Percentiles rank a stretch among this genome's conserved stretches.
phyloP scores from a whole-genome alignment of 176 grass and related monocot genomes.

The Lolium rigidum region DNA sequence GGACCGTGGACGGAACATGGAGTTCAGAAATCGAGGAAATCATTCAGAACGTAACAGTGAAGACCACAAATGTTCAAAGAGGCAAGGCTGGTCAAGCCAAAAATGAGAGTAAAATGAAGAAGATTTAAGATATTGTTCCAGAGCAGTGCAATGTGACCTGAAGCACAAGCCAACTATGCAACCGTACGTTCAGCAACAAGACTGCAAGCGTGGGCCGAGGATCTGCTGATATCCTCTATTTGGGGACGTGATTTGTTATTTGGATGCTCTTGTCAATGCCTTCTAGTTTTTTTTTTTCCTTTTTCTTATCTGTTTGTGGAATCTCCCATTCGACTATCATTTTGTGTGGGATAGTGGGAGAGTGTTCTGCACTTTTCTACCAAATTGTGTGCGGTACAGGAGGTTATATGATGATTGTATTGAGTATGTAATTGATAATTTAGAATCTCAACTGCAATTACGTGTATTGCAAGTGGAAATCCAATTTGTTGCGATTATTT shows the following conservation, averaged over 20 bases:
- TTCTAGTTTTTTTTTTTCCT: neutral
- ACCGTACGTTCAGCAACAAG: neutral
- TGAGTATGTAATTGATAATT: neutral
- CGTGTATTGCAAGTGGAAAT: neutral
- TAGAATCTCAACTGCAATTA: neutral
- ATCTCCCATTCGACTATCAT: neutral
- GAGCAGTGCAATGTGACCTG: neutral
- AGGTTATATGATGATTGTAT: neutral
- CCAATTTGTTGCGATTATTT: neutral
- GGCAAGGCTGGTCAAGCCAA: neutral
- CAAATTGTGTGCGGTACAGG: neutral
- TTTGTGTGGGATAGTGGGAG: neutral
- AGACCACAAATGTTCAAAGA: neutral
- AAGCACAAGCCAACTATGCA: neutral
- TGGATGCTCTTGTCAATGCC: neutral
- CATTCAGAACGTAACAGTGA: neutral
- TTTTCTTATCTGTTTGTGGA: neutral
- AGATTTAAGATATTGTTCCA: neutral
- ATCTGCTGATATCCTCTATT: neutral
- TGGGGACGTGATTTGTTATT: neutral
- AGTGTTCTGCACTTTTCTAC: neutral
- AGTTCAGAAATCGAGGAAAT: neutral
- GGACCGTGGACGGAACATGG: neutral
- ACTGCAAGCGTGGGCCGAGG: neutral
- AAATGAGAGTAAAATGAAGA: neutral